These are phyloP conservation scores for Oryza officinalis DNA, from an alignment of 176 grass and related monocot species.

Conservation along the genomic window DNA sequence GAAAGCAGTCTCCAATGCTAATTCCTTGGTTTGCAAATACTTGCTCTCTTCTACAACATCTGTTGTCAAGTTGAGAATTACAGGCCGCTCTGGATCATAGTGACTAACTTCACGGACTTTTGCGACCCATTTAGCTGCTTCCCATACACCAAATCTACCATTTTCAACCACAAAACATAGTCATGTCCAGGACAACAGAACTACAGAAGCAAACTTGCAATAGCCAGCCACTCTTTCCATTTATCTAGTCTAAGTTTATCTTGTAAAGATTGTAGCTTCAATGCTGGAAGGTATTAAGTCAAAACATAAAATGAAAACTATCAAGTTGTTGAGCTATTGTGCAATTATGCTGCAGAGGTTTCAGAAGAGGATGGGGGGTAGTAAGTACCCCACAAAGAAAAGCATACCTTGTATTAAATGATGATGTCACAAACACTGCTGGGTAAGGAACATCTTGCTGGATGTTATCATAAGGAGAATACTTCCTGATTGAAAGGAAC, in stretches of 20 bases:
- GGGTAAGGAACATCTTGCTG: constrained; percentile 82
- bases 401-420: constrained; percentile 77
- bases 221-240: background rate
- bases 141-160: constrained; percentile 94
- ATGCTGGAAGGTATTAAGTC: background rate
- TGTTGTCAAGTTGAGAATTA: constrained; percentile 89
- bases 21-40: constrained; percentile 87
- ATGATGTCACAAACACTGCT: constrained; percentile 88
- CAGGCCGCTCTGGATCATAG: constrained; percentile 74
- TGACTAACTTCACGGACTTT: constrained; percentile 70
- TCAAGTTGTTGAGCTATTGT: background rate
- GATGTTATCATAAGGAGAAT: constrained; percentile 98
- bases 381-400: constrained; percentile 2
- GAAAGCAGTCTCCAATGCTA: constrained; percentile 83
- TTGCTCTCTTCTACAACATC: constrained; percentile 92
- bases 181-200: constrained; percentile 22
- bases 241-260: background rate
- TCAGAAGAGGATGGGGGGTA: background rate
- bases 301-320: constrained; percentile 9
- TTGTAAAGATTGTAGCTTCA: constrained; percentile 4
- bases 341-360: background rate
- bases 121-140: constrained; percentile 97
- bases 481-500: constrained; percentile 85
- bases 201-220: background rate
- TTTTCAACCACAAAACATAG: constrained; percentile 35